These are phyloP conservation scores for Xylaria sp. DNA, from an alignment of 2,329 filamentous ascomycete species.

Conservation along the genomic window DNA sequence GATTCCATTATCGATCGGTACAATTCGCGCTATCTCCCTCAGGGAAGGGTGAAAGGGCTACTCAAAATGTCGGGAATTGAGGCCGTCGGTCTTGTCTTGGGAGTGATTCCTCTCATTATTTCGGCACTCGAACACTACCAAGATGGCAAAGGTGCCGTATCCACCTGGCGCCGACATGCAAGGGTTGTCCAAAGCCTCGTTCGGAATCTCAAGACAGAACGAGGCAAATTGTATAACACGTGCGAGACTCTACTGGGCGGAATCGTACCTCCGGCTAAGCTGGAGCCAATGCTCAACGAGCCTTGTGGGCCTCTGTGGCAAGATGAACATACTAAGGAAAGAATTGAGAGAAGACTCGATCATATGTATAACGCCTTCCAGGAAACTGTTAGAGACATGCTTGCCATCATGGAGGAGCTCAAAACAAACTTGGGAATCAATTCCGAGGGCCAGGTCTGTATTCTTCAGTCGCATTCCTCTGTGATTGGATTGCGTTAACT, in stretches of 20 bases:
- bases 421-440: conserved; percentile 13
- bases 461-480: not conserved
- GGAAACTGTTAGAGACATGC: conserved; percentile 16
- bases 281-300: conserved; percentile 18
- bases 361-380: conserved; percentile 25
- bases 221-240: conserved; percentile 20
- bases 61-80: conserved; percentile 28
- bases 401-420: conserved; percentile 22
- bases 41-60: not conserved
- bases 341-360: conserved; percentile 24
- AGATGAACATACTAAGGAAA: conserved; percentile 5
- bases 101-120: conserved; percentile 18
- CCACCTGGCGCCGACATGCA: conserved; percentile 19
- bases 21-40: not conserved
- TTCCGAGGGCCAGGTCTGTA: conserved; percentile 7
- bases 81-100: conserved; percentile 16
- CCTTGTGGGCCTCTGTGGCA: conserved; percentile 18
- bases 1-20: not conserved
- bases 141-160: conserved; percentile 6
- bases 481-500: conserved; percentile 1
- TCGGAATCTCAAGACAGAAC: conserved; percentile 26
- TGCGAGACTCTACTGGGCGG: conserved; percentile 23
- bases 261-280: conserved; percentile 12
- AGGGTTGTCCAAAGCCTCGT: conserved; percentile 17
- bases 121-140: conserved; percentile 24